Evolutionary conservation across 176 grass and related monocot species (phyloP), one percentile per base, ranked within the genome.

Genomic region (Rhynchospora pubera): DNA sequence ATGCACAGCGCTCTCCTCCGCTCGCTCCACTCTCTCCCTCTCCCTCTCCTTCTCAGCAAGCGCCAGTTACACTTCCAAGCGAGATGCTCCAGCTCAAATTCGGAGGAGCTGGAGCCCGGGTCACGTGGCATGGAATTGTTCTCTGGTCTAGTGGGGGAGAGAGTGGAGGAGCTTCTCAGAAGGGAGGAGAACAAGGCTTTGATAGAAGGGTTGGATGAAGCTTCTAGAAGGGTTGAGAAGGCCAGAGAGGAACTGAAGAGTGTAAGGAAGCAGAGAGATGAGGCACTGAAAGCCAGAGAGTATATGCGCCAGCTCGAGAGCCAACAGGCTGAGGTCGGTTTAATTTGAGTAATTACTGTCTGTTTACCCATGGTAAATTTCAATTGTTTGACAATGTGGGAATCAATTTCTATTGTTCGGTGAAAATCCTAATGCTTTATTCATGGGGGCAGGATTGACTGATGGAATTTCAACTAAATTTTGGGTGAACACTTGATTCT

Each of bases 81-180:
- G 73, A 76, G 85, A 53, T 89, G 89, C 85, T 75, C 79, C 13
- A 83, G 84, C n/a, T 80, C 81, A 50, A 80, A 62, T 51, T 78
- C 60, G 1, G 65, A 34, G 59, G 75, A 30, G 6, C 63, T 32
- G 13, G 65, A 43, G 3, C 48, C 8, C 16, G 57, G 6, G 32
- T 80, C 83, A 32, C 58, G 30, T 58, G 59, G 21, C 3, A 57
- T 76, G 55, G 76, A 81, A 12, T 85, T 86, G 87, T 67, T 97
- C 77, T 77, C 86, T 59, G 87, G 83, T 62, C 78, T 87, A 18
- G 59, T 94, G 45, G 86, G 81, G 48, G 85, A 91, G 53, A 89
- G 87, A 86, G 92, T 97, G 60, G 90, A 97, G 42, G 86, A 92
- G 86, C 85, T 94, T 16, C 90, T 97, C 48, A 79, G 0, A 85